phyloP scores from a whole-genome alignment of 352 stramenopile genomes.

The Globisporangium alternatum region DNA sequence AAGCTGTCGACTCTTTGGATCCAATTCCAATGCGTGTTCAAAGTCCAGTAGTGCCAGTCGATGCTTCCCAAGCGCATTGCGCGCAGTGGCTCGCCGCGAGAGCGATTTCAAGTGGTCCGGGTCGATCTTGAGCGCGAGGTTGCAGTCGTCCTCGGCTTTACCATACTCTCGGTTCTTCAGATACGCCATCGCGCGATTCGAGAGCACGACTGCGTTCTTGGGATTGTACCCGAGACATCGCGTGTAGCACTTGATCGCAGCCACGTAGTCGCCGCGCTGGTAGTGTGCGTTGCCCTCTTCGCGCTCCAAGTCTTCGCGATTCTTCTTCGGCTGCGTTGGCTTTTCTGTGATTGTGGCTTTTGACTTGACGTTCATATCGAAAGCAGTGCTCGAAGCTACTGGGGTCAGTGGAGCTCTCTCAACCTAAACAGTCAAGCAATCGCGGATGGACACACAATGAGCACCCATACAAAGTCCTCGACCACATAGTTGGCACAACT shows the following conservation, averaged over 20 bases:
- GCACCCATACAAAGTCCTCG: not conserved
- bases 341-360: not conserved
- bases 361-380: not conserved
- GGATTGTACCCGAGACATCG: slow-evolving; percentile 71
- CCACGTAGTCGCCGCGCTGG: slow-evolving; percentile 79
- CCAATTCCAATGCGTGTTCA: slow-evolving; percentile 46
- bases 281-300: slow-evolving; percentile 93
- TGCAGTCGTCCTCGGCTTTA: slow-evolving; percentile 90
- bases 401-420: not conserved
- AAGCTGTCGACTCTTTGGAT: slow-evolving; percentile 76
- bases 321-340: slow-evolving; percentile 14
- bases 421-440: not conserved
- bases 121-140: slow-evolving; percentile 77
- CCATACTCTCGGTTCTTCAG: slow-evolving; percentile 86
- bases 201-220: slow-evolving; percentile 72
- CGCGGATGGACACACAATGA: not conserved
- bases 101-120: slow-evolving; percentile 84
- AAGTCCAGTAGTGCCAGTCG: slow-evolving; percentile 84
- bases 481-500: not conserved
- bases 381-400: not conserved
- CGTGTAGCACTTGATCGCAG: slow-evolving; percentile 89
- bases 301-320: slow-evolving; percentile 69
- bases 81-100: slow-evolving; percentile 75
- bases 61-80: slow-evolving; percentile 86
- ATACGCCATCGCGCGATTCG: slow-evolving; percentile 90